Percentiles rank a stretch among this genome's conserved stretches.
Conservation (phyloP, 2,329 filamentous ascomycete species). For the Arthrobotrys sinensis region DNA sequence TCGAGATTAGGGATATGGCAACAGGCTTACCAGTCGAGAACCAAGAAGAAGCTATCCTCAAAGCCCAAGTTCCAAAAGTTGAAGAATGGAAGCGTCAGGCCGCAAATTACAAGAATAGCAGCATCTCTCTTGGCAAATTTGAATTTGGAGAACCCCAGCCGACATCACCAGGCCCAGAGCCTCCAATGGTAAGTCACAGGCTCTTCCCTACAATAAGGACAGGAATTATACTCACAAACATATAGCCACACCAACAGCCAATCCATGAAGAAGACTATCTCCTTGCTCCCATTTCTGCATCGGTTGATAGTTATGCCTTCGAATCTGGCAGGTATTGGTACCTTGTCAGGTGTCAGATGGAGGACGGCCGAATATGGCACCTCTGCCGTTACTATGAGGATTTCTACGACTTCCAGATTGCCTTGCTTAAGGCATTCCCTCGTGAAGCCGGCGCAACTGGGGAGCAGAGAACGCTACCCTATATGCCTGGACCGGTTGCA, state of each 20-base stretch:
- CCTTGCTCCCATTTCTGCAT: constrained; percentile 83
- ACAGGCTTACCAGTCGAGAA: constrained; percentile 86
- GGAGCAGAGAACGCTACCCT: constrained; percentile 82
- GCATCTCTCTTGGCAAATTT: constrained; percentile 94
- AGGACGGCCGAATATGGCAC: constrained; percentile 93
- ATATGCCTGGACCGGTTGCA: constrained; percentile 97
- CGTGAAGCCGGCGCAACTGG: constrained; percentile 91
- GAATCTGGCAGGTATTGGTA: constrained; percentile 99
- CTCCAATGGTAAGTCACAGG: constrained; percentile 66
- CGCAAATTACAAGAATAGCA: constrained; percentile 98
- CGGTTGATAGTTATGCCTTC: constrained; percentile 93
- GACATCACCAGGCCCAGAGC: constrained; percentile 25
- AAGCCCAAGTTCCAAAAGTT: constrained; percentile 91
- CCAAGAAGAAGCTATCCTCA: constrained; percentile 85
- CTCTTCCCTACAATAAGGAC: background rate
- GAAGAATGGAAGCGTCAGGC: constrained; percentile 99
- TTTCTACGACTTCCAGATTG: constrained; percentile 99
- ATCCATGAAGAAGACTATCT: constrained; percentile 68
- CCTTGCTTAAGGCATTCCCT: constrained; percentile 90
- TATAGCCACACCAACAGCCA: constrained; percentile 16
- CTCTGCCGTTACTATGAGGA: constrained; percentile 96
- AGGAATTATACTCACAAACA: background rate
- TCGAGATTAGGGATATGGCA: constrained; percentile 95
- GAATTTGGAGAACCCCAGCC: constrained; percentile 72
- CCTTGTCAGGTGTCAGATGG: constrained; percentile 90